These are phyloP conservation scores for Lipomyces anomalus DNA, from an alignment of 805 yeast genomes.

Conservation along the genomic window DNA sequence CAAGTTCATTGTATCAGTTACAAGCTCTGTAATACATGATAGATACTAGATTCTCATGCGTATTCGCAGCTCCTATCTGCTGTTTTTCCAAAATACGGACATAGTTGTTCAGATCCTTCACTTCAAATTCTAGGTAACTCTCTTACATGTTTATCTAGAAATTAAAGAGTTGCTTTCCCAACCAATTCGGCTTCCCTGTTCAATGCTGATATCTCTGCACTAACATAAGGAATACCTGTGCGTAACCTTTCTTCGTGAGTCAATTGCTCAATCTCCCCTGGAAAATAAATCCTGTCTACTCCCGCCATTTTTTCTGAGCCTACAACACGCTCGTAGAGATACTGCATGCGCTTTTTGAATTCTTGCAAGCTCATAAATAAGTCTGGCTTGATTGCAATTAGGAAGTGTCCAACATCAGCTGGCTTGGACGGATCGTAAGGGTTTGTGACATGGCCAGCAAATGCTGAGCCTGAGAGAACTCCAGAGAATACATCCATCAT, in stretches of 20 bases:
- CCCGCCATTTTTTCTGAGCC: slow-evolving; percentile 5
- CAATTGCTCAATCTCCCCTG: slow-evolving; percentile 6
- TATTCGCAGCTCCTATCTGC: too few species aligned
- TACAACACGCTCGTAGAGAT: slow-evolving; percentile 4
- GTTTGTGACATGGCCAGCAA: slow-evolving; percentile 7
- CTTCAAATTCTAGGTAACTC: too few species aligned
- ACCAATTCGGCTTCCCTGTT: background rate
- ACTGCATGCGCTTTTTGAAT: slow-evolving; percentile 4
- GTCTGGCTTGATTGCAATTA: slow-evolving; percentile 9
- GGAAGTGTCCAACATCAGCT: slow-evolving; percentile 9
- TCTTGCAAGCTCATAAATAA: slow-evolving; percentile 4
- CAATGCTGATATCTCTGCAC: background rate
- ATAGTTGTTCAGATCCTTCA: too few species aligned
- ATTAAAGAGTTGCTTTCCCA: too few species aligned
- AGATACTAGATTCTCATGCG: too few species aligned
- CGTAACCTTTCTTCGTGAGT: background rate
- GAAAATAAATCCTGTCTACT: slow-evolving; percentile 6
- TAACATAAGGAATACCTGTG: background rate
- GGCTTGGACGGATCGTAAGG: slow-evolving; percentile 8
- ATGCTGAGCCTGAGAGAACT: slow-evolving; percentile 7
- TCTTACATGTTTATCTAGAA: too few species aligned
- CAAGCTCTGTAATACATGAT: too few species aligned
- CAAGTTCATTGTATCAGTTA: too few species aligned
- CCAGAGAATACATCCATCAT: slow-evolving; percentile 10
- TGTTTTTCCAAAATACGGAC: too few species aligned